These are phyloP conservation scores for Penicillium sp. DNA, from an alignment of 2,329 filamentous ascomycete genomes.

Conservation along the genomic window DNA sequence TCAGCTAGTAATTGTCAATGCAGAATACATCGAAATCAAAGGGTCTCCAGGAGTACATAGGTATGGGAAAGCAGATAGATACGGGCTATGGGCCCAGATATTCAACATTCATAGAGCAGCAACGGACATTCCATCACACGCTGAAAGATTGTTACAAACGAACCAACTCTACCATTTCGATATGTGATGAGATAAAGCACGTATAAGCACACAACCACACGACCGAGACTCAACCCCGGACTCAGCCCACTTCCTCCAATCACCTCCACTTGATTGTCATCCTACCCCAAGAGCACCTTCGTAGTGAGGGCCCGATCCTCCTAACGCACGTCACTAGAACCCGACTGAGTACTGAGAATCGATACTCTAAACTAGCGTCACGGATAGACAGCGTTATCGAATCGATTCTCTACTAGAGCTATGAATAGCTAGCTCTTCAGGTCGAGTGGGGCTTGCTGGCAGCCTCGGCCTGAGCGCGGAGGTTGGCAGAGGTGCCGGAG, in stretches of 20 bases:
- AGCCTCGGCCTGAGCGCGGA: constrained; percentile 83
- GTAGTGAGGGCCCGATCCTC: constrained; percentile 2
- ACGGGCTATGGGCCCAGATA: not conserved
- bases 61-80: not conserved
- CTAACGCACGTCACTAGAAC: constrained; percentile 15
- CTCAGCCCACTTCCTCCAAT: constrained; percentile 4
- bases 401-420: constrained; percentile 21
- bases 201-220: constrained; percentile 4
- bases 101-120: not conserved
- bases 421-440: constrained; percentile 38
- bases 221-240: constrained; percentile 1
- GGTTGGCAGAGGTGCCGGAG: constrained; percentile 76
- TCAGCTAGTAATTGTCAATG: not conserved
- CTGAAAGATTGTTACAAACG: not conserved
- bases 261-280: constrained; percentile 12
- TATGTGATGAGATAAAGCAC: constrained; percentile 10
- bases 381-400: constrained; percentile 13
- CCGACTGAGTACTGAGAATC: constrained; percentile 15
- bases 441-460: constrained; percentile 62
- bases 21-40: not conserved
- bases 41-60: not conserved
- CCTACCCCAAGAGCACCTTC: constrained; percentile 5
- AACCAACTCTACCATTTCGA: constrained; percentile 11
- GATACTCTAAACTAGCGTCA: constrained; percentile 10
- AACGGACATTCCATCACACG: not conserved